Percentiles rank a stretch among this genome's conserved stretches.
phyloP scores from a whole-genome alignment of 805 yeast species.

The Suhomyces sp. region DNA sequence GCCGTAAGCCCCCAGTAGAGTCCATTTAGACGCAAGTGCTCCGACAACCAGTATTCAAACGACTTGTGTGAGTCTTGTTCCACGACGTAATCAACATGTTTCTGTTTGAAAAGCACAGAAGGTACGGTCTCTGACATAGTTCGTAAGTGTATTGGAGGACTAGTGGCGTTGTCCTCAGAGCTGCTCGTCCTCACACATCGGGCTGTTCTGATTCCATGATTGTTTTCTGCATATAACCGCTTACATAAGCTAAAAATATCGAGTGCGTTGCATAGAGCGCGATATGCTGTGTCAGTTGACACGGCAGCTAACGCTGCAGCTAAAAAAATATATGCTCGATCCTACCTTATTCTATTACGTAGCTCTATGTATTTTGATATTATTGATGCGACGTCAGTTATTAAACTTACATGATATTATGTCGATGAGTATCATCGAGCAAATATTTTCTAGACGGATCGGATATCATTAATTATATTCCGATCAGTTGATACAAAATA shows the following conservation, averaged over 20 bases:
- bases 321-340: background rate
- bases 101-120: conserved; percentile 13
- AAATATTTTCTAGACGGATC: background rate
- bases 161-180: background rate
- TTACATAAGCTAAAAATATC: background rate
- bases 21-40: conserved; percentile 87
- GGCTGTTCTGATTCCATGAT: background rate
- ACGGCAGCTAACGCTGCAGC: background rate
- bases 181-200: background rate
- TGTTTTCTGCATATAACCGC: background rate
- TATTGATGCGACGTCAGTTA: background rate
- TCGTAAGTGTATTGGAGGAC: background rate
- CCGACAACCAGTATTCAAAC: conserved; percentile 84
- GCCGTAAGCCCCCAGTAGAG: conserved; percentile 94
- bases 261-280: background rate
- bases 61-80: conserved; percentile 42
- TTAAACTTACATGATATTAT: too few relatives aligned
- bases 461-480: background rate
- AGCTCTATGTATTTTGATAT: background rate
- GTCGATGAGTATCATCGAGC: background rate
- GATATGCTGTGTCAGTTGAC: background rate
- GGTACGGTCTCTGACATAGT: background rate
- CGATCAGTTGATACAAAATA: background rate
- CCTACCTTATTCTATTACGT: background rate
- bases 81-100: conserved; percentile 36